Base-by-base conservation (phyloP, 2,329 filamentous ascomycete genomes). In the Colletotrichum noveboracense region DNA sequence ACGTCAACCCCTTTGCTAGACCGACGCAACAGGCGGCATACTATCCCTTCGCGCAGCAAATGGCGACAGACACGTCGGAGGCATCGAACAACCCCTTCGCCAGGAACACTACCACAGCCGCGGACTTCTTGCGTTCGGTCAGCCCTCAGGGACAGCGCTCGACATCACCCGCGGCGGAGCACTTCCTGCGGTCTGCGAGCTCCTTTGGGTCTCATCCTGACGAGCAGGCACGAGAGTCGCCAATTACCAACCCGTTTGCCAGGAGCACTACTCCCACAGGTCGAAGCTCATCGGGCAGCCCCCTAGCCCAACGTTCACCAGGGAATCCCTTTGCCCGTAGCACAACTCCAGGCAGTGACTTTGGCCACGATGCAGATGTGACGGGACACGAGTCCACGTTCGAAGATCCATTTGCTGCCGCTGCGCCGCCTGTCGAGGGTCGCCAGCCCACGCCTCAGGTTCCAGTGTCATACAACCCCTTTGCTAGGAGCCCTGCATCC, bases 361-460 rank as follows among this genome's bases (percentile, higher is more conserved):
- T 52, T 7, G 67, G 64, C 3, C 55, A 65, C 10, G 28, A 61
- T 5, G 58, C 30, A 24, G 58, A 61, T 26, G 28, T 32, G 58
- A 61, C 58, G 12, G 28, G 18, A 4, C 30, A 61, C 12, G 58
- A 61, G 58, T 34, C 58, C 12, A 61, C 58, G 4, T 61, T 34
- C 28, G 67, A 66, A 14, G 71, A 74, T 10, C 43, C 67, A 3
- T 56, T 66, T 34, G 52, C 52, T 9, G 34, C 58, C n/a, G 12
- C 58, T 34, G 58, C 61, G 4, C 60, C 34, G 10, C 28, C 28
- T 13, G 14, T 61, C 14, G 68, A 75, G 16, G 69, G 36, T 26
- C 68, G 72, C 6, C 72, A 67, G 9, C 72, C 68, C 8, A 75
- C 72, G 14, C 72, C 68, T n/a, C 72, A 64, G 21, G 69, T 72